Percentiles rank a stretch among this genome's conserved stretches.
Evolutionary conservation across 805 yeast genomes (phyloP).

Genomic region (Lachancea cidri): DNA sequence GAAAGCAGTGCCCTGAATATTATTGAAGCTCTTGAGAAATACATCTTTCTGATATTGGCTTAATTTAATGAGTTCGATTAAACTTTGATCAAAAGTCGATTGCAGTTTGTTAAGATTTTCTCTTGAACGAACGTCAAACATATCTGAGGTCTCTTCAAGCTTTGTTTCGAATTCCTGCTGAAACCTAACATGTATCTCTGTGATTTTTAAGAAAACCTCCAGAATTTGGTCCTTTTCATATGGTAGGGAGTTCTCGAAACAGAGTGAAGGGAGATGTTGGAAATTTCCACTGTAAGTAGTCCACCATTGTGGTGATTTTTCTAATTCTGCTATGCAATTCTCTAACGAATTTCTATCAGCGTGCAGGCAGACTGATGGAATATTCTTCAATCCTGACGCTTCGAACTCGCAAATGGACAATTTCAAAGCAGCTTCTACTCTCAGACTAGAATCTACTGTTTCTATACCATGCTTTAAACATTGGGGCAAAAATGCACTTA

Average conservation of each 20-base stretch:
- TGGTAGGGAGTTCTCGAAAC: constrained; percentile 48
- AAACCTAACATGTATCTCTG: constrained; percentile 30
- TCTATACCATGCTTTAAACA: constrained; percentile 42
- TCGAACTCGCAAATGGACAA: constrained; percentile 53
- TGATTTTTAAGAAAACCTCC: constrained; percentile 43
- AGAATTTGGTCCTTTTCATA: constrained; percentile 48
- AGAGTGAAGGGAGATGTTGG: constrained; percentile 46
- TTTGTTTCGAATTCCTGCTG: constrained; percentile 7
- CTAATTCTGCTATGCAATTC: constrained; percentile 39
- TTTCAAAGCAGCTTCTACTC: constrained; percentile 40
- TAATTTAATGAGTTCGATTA: no score
- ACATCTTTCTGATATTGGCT: no score
- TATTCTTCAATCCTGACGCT: constrained; percentile 37
- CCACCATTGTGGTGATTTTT: constrained; percentile 58
- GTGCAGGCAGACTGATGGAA: constrained; percentile 20
- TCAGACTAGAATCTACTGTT: constrained; percentile 29
- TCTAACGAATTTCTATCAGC: background rate
- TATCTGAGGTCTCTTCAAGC: background rate
- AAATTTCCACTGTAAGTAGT: constrained; percentile 66
- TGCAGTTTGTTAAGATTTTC: constrained; percentile 3
- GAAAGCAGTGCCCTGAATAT: background rate
- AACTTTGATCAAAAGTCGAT: constrained; percentile 5
- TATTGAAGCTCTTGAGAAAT: background rate
- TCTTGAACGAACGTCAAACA: background rate
- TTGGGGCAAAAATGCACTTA: constrained; percentile 35